Evolutionary conservation across 1,139 yeast species (phyloP).

Genomic region (Taphrina confusa): DNA sequence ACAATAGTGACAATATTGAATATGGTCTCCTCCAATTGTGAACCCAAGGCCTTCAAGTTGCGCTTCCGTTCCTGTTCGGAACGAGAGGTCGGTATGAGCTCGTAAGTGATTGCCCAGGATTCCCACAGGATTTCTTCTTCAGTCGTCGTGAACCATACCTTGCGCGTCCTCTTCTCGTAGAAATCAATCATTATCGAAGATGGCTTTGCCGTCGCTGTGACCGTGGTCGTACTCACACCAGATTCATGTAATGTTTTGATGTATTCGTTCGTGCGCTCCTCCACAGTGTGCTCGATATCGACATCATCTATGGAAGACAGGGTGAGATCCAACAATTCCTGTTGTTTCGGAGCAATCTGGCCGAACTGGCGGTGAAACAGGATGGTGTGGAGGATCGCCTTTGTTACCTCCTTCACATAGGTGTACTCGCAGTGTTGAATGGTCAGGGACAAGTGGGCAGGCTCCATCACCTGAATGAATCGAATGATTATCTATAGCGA

Average conservation of each 20-base stretch:
- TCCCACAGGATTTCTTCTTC: conserved; percentile 55
- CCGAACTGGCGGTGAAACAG: conserved; percentile 74
- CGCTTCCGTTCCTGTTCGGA: conserved; percentile 41
- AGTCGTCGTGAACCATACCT: conserved; percentile 50
- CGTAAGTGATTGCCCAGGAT: conserved; percentile 52
- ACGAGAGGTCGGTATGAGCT: conserved; percentile 43
- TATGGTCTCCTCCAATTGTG: conserved; percentile 51
- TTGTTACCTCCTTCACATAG: conserved; percentile 37
- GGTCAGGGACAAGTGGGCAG: conserved; percentile 49
- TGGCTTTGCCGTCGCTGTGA: not conserved
- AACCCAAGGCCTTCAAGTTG: conserved; percentile 40
- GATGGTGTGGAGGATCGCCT: conserved; percentile 64
- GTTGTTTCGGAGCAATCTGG: conserved; percentile 57
- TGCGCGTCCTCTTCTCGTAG: conserved; percentile 45
- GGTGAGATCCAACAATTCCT: conserved; percentile 50
- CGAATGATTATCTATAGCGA: too few species aligned
- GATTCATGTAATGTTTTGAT: not conserved
- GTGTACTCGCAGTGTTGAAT: conserved; percentile 11
- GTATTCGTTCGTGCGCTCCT: conserved; percentile 40
- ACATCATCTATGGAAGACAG: conserved; percentile 47
- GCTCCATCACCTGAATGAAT: too few species aligned
- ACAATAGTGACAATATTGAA: conserved; percentile 55
- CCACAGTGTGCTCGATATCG: conserved; percentile 42
- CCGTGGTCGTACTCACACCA: conserved; percentile 10
- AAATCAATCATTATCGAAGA: conserved; percentile 45